Evolutionary conservation across 1,284 basidiomycete species (phyloP), one percentile per base, ranked within the genome.

Genomic region (Sanguinoderma infundibulare): DNA sequence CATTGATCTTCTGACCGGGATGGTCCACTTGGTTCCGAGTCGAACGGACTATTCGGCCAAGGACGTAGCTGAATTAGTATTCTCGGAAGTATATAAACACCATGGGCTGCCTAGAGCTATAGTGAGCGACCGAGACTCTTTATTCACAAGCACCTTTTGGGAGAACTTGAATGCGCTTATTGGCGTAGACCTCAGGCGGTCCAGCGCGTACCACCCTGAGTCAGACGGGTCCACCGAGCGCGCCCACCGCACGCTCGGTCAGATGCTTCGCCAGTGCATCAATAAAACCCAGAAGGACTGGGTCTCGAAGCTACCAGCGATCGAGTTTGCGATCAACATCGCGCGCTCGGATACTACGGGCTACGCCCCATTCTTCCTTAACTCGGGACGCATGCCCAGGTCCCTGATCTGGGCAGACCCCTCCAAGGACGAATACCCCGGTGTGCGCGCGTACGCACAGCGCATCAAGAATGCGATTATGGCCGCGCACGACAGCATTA

Each of bases 121-220:
- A 24, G 67, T 82, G 0, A 76, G 74, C 28, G 76, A 83, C 60
- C 67, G 78, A 3, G 80, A 83, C 57, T 60, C 70, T 0, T 59
- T 77, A n/a, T 84, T 83, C 61, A 82, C 78, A 0, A 70, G 74
- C 44, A 50, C 57, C 26, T 77, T 83, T 62, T 84, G 81, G 81
- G 69, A 67, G 15, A 55, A 73, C 14, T 55, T 82, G 0, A 65
- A 78, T 53, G 36, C 63, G 20, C 62, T 79, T 1, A 64, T 78
- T 0, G 72, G 76, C 0, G 69, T 70, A 2, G 67, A 77, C 32
- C 66, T 81, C 1, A 50, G 63, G 1, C 74, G 83, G 74, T 82
- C 77, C 0, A 77, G 76, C 10, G 67, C 78, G 0, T 83, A 77
- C 53, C 81, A 83, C 58, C 81, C 80, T 0, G 68, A 83, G 55